Evolutionary conservation across 805 yeast genomes (phyloP), one percentile per base, ranked within the genome.

Genomic region (Zygosaccharomyces pseudorouxii): DNA sequence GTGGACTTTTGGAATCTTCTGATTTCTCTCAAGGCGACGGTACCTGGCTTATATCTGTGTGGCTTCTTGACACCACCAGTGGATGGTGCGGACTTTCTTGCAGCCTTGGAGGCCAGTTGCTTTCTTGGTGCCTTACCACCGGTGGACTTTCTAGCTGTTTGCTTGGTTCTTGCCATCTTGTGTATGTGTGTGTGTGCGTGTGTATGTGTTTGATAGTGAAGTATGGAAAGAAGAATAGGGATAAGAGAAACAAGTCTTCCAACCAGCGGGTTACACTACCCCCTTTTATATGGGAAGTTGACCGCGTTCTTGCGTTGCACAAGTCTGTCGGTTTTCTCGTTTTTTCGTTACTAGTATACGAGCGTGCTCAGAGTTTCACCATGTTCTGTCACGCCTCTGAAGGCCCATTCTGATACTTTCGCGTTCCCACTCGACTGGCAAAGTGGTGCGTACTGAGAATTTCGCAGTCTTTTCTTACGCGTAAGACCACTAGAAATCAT

Each of bases 111-210:
- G 56, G 95, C 95, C 65, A 86, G 77, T 73, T 86, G 95, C 74
- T 86, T 86, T 86, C 95, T 86, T 82, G 95, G 95, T 45, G 95
- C 95, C 74, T 86, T 86, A 82, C 95, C 95, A 82, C 95, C 95
- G 63, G 95, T 86, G 57, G 93, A 86, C 74, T 86, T 86, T 86
- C 95, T 86, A 67, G 95, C 93, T 59, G 95, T 86, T 81, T 86
- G 95, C 72, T 86, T 86, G 56, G 95, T 86, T 86, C 93, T 86
- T 67, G 95, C 95, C 95, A 86, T 86, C 70, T 57, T 48, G 60
- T 48, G 58, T 42, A 14, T 3, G 20, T 33, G 4, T 16, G 11
- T 2, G 36, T 38, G 10, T 14, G n/a, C 1, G 20, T 9, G 0
- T 23, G 29, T 37, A n/a, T 27, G 35, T 22, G 12, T 35, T 43